These are phyloP conservation scores for Nothophytophthora sp. DNA, from an alignment of 352 stramenopile species.

Conservation along the genomic window DNA sequence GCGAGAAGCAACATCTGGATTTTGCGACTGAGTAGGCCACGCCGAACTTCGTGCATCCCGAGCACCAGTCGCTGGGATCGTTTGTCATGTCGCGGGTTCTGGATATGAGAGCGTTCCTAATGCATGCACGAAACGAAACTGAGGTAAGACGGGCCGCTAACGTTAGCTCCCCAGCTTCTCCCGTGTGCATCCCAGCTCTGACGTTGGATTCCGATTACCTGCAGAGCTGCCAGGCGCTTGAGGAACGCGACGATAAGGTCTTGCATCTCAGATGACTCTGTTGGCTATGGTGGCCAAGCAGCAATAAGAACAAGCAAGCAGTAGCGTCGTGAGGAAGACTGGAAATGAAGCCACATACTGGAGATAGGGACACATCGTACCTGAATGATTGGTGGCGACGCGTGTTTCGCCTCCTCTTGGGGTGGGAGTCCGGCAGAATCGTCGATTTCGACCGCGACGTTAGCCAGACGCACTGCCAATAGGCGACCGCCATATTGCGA, in stretches of 20 bases:
- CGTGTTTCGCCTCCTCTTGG: constrained; percentile 1
- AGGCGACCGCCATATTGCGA: constrained; percentile 39
- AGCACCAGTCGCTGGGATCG: constrained; percentile 85
- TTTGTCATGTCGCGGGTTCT: constrained; percentile 69
- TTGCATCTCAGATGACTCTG: constrained; percentile 8
- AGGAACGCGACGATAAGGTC: constrained; percentile 20
- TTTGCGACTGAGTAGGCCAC: constrained; percentile 85
- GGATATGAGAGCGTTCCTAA: constrained; percentile 68
- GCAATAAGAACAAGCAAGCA: background rate
- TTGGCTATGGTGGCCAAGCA: background rate
- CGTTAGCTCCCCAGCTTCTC: no score
- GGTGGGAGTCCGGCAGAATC: background rate
- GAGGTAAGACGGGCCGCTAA: background rate
- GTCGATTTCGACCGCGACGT: background rate
- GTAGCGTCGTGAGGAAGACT: background rate
- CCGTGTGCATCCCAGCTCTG: background rate
- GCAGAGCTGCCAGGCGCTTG: constrained; percentile 28
- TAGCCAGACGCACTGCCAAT: constrained; percentile 5
- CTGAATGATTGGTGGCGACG: constrained; percentile 3
- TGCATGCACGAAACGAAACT: constrained; percentile 3
- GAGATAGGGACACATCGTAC: constrained; percentile 3
- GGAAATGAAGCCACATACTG: background rate
- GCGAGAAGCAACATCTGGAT: constrained; percentile 88
- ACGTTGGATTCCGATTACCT: constrained; percentile 11
- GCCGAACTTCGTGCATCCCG: constrained; percentile 90